A percentile compares a stretch with the other conserved stretches of the same genome.
Conservation (phyloP, 2,329 filamentous ascomycete species). For the Botrytis galanthina region DNA sequence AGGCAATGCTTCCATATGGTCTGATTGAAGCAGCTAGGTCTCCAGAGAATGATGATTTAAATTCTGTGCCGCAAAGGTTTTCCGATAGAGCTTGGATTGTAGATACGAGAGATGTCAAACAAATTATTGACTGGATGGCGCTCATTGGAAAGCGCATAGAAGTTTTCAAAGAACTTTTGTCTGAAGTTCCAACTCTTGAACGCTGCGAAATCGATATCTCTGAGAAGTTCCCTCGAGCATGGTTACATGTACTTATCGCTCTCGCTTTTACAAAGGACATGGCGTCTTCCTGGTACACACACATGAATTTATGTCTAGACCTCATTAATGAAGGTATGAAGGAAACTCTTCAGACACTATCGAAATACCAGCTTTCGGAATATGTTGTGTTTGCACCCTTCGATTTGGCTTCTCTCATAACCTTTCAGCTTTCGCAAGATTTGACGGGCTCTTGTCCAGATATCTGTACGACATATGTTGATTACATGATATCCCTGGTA, state of each 20-base stretch:
- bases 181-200: constrained; percentile 2
- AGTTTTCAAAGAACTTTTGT: neutral
- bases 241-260: constrained; percentile 30
- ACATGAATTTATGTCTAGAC: constrained; percentile 1
- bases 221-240: constrained; percentile 28
- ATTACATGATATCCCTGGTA: constrained; percentile 29
- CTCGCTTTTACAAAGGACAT: constrained; percentile 25
- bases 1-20: constrained; percentile 6
- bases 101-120: neutral
- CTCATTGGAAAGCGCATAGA: neutral
- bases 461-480: constrained; percentile 27
- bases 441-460: constrained; percentile 22
- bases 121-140: neutral
- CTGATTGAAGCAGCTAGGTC: neutral
- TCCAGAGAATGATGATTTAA: neutral
- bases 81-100: neutral
- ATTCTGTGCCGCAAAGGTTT: neutral
- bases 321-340: constrained; percentile 1
- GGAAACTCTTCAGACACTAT: neutral
- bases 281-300: constrained; percentile 17
- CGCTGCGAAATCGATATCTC: constrained; percentile 24
- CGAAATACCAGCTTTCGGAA: constrained; percentile 12
- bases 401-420: constrained; percentile 29
- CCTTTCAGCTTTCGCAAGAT: constrained; percentile 26
- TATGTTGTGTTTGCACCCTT: constrained; percentile 27